phyloP scores from a whole-genome alignment of 2,329 filamentous ascomycete genomes.

The Rhynchosporium agropyri region DNA sequence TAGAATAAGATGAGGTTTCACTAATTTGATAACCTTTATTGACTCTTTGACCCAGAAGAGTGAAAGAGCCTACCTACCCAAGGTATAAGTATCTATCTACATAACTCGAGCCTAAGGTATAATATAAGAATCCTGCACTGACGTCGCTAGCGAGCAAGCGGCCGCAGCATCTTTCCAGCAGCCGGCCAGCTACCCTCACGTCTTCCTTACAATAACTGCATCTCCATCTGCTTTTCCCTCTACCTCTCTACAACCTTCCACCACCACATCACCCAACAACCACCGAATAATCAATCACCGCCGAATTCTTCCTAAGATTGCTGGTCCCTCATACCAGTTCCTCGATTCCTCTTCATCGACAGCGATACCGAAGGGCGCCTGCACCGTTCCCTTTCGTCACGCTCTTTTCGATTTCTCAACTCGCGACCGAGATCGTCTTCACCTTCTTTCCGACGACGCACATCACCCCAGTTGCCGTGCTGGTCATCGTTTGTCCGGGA shows the following conservation, averaged over 20 bases:
- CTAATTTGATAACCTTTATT: too few relatives aligned
- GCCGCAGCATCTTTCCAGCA: constrained; percentile 3
- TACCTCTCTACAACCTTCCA: constrained; percentile 21
- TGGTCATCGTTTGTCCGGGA: constrained; percentile 15
- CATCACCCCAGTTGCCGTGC: constrained; percentile 10
- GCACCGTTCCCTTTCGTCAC: constrained; percentile 42
- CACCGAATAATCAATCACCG: constrained; percentile 18
- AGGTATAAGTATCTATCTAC: too few relatives aligned
- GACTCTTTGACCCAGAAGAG: too few relatives aligned
- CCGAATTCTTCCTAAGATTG: constrained; percentile 25
- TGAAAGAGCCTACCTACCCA: too few relatives aligned
- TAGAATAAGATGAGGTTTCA: too few relatives aligned
- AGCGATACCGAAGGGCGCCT: constrained; percentile 41
- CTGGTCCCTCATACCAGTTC: constrained; percentile 26
- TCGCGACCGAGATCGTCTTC: constrained; percentile 13
- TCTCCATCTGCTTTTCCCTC: constrained; percentile 6
- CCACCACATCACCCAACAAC: constrained; percentile 18
- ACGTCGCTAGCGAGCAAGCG: constrained; percentile 9
- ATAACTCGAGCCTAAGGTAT: background rate
- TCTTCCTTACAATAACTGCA: background rate
- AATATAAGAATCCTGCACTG: background rate
- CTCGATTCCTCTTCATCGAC: constrained; percentile 29
- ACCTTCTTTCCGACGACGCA: constrained; percentile 12
- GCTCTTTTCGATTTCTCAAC: constrained; percentile 35
- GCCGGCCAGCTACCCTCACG: background rate